A percentile compares a stretch with the other conserved stretches of the same genome.
Evolutionary conservation across 768 basidiomycete species (phyloP).

Genomic region (Suillus paluster): DNA sequence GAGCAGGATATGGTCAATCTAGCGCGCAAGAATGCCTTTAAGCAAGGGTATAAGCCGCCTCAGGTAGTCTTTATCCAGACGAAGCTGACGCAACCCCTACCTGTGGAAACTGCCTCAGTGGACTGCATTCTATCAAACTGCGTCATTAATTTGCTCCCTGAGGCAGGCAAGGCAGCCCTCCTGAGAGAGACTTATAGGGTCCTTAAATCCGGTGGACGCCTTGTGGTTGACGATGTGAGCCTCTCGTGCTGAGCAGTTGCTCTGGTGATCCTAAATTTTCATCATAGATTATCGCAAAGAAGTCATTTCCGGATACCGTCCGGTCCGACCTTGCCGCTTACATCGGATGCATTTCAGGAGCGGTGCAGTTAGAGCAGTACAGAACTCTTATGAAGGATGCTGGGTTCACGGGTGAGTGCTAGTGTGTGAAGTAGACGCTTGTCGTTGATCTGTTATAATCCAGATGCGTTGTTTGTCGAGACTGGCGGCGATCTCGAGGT

Average conservation of each 20-base stretch:
- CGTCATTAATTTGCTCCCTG: conserved; percentile 54
- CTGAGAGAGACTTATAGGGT: conserved; percentile 53
- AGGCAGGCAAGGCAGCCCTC: conserved; percentile 43
- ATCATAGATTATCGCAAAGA: conserved; percentile 50
- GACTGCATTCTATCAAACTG: conserved; percentile 65
- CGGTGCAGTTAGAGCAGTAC: conserved; percentile 46
- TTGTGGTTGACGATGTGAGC: conserved; percentile 53
- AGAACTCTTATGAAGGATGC: conserved; percentile 39
- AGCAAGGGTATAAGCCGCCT: conserved; percentile 48
- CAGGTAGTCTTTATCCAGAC: conserved; percentile 54
- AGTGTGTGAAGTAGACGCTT: background rate
- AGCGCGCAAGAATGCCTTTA: conserved; percentile 49
- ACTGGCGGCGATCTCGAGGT: conserved; percentile 47
- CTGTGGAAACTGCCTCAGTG: conserved; percentile 50
- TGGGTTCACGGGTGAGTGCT: conserved; percentile 45
- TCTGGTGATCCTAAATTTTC: background rate
- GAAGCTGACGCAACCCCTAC: conserved; percentile 46
- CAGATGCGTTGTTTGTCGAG: conserved; percentile 47
- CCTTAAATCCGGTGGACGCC: conserved; percentile 60
- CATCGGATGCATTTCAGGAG: conserved; percentile 52
- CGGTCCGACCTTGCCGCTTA: conserved; percentile 45
- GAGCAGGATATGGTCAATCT: conserved; percentile 54
- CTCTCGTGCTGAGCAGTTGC: background rate
- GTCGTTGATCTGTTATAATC: background rate
- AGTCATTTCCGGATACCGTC: conserved; percentile 46